A percentile compares a stretch with the other conserved stretches of the same genome.
These are phyloP conservation scores for Solanum chmielewskii DNA, from an alignment of 257 asterid species.

Conservation along the genomic window DNA sequence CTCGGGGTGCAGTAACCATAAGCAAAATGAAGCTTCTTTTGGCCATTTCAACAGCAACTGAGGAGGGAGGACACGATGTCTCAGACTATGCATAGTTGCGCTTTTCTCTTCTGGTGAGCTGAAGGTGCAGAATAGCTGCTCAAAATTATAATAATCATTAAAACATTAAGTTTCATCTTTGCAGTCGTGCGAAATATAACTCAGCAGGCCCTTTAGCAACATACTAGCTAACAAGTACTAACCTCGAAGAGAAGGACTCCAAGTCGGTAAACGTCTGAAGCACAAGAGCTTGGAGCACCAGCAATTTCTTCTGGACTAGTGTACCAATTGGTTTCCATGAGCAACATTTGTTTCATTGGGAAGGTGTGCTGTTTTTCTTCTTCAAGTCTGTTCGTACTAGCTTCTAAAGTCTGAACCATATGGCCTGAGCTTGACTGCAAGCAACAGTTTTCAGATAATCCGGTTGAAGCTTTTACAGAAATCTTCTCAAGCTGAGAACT, in stretches of 20 bases:
- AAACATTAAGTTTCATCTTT: background rate
- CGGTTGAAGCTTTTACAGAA: constrained; percentile 15
- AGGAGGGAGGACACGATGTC: constrained; percentile 93
- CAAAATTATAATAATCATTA: constrained; percentile 8
- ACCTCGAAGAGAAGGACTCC: constrained; percentile 98
- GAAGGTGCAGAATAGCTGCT: constrained; percentile 72
- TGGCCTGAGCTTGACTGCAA: constrained; percentile 29
- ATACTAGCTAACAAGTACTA: background rate
- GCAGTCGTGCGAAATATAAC: background rate
- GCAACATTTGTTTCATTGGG: constrained; percentile 80
- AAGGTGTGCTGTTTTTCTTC: constrained; percentile 53
- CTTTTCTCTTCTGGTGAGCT: constrained; percentile 62
- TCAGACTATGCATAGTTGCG: constrained; percentile 67
- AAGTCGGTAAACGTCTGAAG: constrained; percentile 83
- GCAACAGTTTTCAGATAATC: constrained; percentile 32
- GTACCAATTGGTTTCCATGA: constrained; percentile 81
- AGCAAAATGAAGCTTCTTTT: constrained; percentile 94
- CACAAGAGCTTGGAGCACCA: constrained; percentile 44
- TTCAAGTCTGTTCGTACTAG: constrained; percentile 13
- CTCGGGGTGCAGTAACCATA: constrained; percentile 94
- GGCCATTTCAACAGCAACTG: constrained; percentile 94
- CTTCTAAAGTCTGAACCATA: constrained; percentile 19
- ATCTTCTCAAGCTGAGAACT: constrained; percentile 9
- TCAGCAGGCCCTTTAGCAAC: background rate
- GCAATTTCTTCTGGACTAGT: constrained; percentile 65